Conservation (phyloP, 1,284 basidiomycete species). For the Stygiomarasmius scandens region DNA sequence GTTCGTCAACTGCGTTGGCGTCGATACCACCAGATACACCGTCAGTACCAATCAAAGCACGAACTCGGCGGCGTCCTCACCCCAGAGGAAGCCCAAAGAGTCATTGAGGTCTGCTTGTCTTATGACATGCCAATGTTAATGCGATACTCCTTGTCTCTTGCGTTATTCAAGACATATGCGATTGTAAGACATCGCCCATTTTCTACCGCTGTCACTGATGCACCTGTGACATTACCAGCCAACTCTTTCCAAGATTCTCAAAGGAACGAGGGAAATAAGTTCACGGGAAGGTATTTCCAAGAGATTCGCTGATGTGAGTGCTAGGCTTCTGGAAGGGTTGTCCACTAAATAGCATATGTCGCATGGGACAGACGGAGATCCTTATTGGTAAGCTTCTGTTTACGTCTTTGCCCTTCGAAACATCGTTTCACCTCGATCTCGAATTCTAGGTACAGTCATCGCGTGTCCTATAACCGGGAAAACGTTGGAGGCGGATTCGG, state of each 20-base stretch:
- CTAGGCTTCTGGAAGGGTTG: not conserved
- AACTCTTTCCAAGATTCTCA: constrained; percentile 44
- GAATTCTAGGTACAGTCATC: constrained; percentile 34
- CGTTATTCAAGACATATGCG: constrained; percentile 51
- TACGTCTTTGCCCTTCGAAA: not conserved
- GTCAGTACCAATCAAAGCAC: constrained; percentile 35
- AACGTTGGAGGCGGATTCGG: not conserved
- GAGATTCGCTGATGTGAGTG: constrained; percentile 47
- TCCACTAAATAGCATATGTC: too few relatives aligned
- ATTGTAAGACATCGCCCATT: constrained; percentile 37
- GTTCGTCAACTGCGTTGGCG: constrained; percentile 18
- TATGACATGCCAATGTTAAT: constrained; percentile 48
- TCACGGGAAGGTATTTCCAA: constrained; percentile 37
- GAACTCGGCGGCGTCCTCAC: constrained; percentile 33
- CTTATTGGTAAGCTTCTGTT: constrained; percentile 33
- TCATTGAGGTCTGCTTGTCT: constrained; percentile 32
- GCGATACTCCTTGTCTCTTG: constrained; percentile 42
- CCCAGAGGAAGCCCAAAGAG: constrained; percentile 46
- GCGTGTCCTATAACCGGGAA: constrained; percentile 39
- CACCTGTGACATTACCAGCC: constrained; percentile 33
- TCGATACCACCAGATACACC: constrained; percentile 21
- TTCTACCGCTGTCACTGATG: not conserved
- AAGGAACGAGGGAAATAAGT: constrained; percentile 40
- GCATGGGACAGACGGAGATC: constrained; percentile 38
- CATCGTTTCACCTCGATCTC: not conserved